Percentiles rank a stretch among this genome's conserved stretches.
Evolutionary conservation across 805 yeast species (phyloP).

Genomic region (Tetrapisispora iriomotensis): DNA sequence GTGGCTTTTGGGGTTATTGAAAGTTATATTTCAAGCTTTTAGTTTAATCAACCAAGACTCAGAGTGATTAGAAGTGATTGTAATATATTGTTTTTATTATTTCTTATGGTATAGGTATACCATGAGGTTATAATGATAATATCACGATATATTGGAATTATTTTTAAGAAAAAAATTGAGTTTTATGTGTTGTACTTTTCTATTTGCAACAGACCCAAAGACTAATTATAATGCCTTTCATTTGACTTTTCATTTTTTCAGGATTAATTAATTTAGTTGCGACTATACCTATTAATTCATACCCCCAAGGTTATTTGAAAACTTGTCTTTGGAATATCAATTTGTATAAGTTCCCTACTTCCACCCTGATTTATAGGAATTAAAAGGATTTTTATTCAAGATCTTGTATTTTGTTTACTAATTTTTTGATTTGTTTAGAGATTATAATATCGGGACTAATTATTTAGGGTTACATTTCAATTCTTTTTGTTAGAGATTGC

Average conservation of each 20-base stretch:
- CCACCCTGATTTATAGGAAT: slow-evolving; percentile 28
- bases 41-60: too few relatives aligned
- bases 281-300: slow-evolving; percentile 25
- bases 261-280: slow-evolving; percentile 27
- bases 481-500: background rate
- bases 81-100: too few relatives aligned
- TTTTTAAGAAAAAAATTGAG: background rate
- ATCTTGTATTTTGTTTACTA: background rate
- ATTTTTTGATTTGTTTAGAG: slow-evolving; percentile 5
- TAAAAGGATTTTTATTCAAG: background rate
- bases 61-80: too few relatives aligned
- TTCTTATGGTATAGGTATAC: too few relatives aligned
- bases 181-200: background rate
- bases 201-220: slow-evolving; percentile 1
- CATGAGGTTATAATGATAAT: background rate
- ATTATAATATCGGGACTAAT: slow-evolving; percentile 27
- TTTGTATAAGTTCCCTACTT: slow-evolving; percentile 19
- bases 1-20: too few relatives aligned
- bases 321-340: slow-evolving; percentile 30
- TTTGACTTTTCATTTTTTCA: slow-evolving; percentile 10
- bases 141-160: background rate
- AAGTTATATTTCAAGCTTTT: too few relatives aligned
- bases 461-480: slow-evolving; percentile 19
- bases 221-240: slow-evolving; percentile 18
- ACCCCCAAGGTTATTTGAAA: slow-evolving; percentile 25